Evolutionary conservation across 2,329 filamentous ascomycete species (phyloP), one percentile per base, ranked within the genome.

Genomic region (Podosphaera xanthii): DNA sequence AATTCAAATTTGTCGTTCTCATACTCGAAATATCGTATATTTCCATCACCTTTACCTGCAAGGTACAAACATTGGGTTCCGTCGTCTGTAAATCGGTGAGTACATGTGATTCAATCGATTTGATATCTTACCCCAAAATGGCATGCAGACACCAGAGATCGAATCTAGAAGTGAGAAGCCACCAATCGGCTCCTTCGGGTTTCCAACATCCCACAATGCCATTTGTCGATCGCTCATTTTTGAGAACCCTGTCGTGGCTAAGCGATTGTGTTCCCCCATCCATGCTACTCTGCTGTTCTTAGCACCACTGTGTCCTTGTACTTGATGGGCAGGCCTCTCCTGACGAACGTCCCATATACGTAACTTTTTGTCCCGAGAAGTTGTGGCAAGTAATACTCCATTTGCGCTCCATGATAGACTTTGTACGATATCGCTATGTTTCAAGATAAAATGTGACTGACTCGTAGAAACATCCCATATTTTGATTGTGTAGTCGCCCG

Each of bases 1-100:
- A 87, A 95, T 73, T 98, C 91, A 70, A 98, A 96, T 73, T 96
- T 96, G 77, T 97, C 91, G 73, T 97, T 94, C 70, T 94, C 87
- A 69, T 94, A 94, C 73, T 98, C 92, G 71, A 87, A 98, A 77
- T 98, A 98, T 63, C 92, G 90, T 69, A 98, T 98, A 73, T 98
- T 98, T 68, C 92, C 92, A 70, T 98, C 92, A 72, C 87, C 92
- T 76, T 97, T 97, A 70, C 92, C 92, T 67, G 92, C 92, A 69
- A 98, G 79, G 73, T 96, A 98, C 68, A 98, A 76, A 70, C 88
- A 94, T 74, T 92, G 89, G 58, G 87, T 95, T 62, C 90, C 88
- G 62, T 97, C 91, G 70, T 98, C 79, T 81, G 59, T 9, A 57
- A 2, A 33, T 53, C 52, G 30, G 61, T 64, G 63, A 67, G 63